Base-by-base conservation (phyloP, 768 basidiomycete genomes). In the Coprinellus micaceus region DNA sequence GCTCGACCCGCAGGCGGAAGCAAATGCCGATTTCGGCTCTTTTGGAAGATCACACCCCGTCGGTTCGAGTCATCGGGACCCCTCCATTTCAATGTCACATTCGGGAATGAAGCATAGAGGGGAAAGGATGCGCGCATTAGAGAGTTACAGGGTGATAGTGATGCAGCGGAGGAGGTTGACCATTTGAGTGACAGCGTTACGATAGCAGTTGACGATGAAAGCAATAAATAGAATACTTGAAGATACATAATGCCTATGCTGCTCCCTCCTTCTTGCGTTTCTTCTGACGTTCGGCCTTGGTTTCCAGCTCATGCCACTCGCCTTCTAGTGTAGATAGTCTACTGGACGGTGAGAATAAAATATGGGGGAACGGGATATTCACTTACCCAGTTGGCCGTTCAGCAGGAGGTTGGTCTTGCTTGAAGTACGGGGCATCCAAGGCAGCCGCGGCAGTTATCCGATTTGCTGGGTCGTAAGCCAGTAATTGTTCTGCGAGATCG, bases 291-390 rank as follows among this genome's bases (percentile, higher is more conserved):
- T 98, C 94, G 55, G 86, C 81, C 71, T 98, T 99, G 12, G 92
- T 91, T 69, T 98, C 95, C 60, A 95, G 79, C 70, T 99, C 97
- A 71, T 99, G 97, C 91, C 95, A 98, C 69, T 98, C 97, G 44
- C 97, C 96, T 67, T 92, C 85, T 40, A 97, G 72, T 12, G 81
- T 81, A 12, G 88, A 81, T 56, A 98, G 72, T 52, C 94, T 95
- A 47, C 44, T 26, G 11, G 53, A 30, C 63, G 59, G 47, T 21
- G 19, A 29, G 47, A 39, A 33, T 29, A 40, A 12, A 19, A 50
- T 26, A 56, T 45, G 40, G 60, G 40, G 64, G 45, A 41, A 17
- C 11, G 53, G n/a, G 46, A 24, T 41, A 52, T 17, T n/a, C 10
- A 81, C 89, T 51, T 65, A 96, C 94, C 91, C 88, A 19, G 80